Conservation (phyloP, 345 rosid species). For the Pseudoturritis turrita region DNA sequence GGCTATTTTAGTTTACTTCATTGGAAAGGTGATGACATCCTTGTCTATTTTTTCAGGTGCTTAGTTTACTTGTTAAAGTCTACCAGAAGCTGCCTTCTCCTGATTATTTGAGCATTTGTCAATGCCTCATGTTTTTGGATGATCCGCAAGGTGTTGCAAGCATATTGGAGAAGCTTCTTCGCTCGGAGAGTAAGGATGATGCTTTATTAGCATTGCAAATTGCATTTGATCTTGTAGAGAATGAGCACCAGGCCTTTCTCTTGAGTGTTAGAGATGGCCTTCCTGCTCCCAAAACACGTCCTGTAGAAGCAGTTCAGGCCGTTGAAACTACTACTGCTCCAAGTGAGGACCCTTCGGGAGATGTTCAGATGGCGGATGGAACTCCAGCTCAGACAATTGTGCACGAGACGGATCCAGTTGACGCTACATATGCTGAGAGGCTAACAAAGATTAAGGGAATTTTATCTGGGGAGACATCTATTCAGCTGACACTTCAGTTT, state of each 20-base stretch:
- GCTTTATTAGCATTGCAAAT: slow-evolving; percentile 85
- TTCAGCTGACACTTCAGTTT: slow-evolving; percentile 88
- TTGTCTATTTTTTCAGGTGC: slow-evolving; percentile 58
- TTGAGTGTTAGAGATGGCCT: slow-evolving; percentile 84
- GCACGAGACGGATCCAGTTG: slow-evolving; percentile 56
- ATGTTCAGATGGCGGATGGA: slow-evolving; percentile 84
- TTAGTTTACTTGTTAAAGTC: slow-evolving; percentile 81
- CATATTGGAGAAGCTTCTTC: slow-evolving; percentile 91
- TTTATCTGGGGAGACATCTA: slow-evolving; percentile 95
- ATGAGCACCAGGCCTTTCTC: slow-evolving; percentile 98
- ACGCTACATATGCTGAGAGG: slow-evolving; percentile 70
- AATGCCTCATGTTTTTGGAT: slow-evolving; percentile 96
- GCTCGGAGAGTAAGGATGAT: slow-evolving; percentile 79
- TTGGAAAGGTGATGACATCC: slow-evolving; percentile 15
- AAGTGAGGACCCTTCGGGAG: slow-evolving; percentile 57
- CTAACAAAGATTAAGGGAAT: slow-evolving; percentile 79
- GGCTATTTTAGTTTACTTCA: neutral
- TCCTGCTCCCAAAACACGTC: slow-evolving; percentile 56
- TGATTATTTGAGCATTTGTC: slow-evolving; percentile 91
- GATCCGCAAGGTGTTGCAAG: slow-evolving; percentile 81
- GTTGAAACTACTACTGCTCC: slow-evolving; percentile 46
- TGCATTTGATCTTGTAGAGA: slow-evolving; percentile 97
- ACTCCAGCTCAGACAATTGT: slow-evolving; percentile 40
- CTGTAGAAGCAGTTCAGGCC: slow-evolving; percentile 51
- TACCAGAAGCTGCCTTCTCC: slow-evolving; percentile 89